Conservation (phyloP, 225 moss, liverwort and hornwort species). For the Asterella californica region DNA sequence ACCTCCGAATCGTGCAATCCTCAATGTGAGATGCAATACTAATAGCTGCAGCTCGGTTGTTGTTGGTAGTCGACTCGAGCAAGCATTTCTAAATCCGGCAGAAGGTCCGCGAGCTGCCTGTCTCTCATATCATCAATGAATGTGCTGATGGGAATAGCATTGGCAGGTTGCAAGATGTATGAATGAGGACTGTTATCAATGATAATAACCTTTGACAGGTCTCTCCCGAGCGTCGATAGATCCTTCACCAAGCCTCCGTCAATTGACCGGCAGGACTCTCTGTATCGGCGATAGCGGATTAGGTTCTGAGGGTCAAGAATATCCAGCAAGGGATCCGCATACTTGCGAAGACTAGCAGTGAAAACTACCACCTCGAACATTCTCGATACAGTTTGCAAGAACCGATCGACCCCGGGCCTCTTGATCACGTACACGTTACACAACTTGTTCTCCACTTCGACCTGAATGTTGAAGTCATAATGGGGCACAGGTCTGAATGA, state of each 20-base stretch:
- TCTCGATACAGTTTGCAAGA: slow-evolving; percentile 61
- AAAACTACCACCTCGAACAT: slow-evolving; percentile 84
- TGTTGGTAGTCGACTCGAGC: slow-evolving; percentile 12
- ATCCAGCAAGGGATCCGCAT: slow-evolving; percentile 86
- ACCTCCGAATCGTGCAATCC: too few species aligned
- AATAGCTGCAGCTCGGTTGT: slow-evolving; percentile 16
- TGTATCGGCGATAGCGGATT: slow-evolving; percentile 66
- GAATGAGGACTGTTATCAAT: slow-evolving; percentile 96
- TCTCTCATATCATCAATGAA: slow-evolving; percentile 84
- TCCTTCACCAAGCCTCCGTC: slow-evolving; percentile 94
- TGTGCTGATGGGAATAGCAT: slow-evolving; percentile 82
- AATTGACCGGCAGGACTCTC: slow-evolving; percentile 81
- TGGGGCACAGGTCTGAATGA: slow-evolving; percentile 80
- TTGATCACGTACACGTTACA: slow-evolving; percentile 82
- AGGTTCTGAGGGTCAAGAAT: slow-evolving; percentile 53
- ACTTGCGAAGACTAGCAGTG: slow-evolving; percentile 88
- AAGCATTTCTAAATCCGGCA: slow-evolving; percentile 36
- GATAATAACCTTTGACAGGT: slow-evolving; percentile 66
- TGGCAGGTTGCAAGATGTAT: slow-evolving; percentile 75
- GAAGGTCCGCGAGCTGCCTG: slow-evolving; percentile 66
- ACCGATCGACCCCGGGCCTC: slow-evolving; percentile 75
- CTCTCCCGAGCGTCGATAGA: slow-evolving; percentile 66
- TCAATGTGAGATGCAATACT: too few species aligned
- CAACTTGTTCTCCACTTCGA: slow-evolving; percentile 83
- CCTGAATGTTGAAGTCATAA: slow-evolving; percentile 84